phyloP scores from a whole-genome alignment of 352 stramenopile genomes.

The Pythium pyrilobum region DNA sequence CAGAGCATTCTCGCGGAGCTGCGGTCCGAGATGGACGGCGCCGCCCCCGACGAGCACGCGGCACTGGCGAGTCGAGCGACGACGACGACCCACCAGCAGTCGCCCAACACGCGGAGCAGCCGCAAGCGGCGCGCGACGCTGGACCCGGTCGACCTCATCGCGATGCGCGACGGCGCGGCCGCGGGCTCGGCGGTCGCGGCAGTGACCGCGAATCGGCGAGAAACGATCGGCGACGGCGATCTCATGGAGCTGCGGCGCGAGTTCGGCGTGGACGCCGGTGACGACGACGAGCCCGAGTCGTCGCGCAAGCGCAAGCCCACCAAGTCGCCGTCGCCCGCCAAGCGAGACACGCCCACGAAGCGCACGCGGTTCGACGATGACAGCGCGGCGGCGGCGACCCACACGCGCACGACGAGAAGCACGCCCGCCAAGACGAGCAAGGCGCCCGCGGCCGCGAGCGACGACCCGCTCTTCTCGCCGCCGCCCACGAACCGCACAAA shows the following conservation, averaged over 20 bases:
- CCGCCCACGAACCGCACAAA: conserved; percentile 13
- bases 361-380: conserved; percentile 1
- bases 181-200: background rate
- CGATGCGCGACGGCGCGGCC: conserved; percentile 14
- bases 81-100: conserved; percentile 7
- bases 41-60: background rate
- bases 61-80: background rate
- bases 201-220: conserved; percentile 27
- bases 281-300: background rate
- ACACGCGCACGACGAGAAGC: background rate
- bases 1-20: conserved; percentile 39
- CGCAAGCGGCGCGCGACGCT: conserved; percentile 40
- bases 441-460: background rate
- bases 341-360: background rate
- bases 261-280: conserved; percentile 2
- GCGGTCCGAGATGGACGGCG: conserved; percentile 6
- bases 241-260: conserved; percentile 8
- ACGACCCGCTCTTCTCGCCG: conserved; percentile 13
- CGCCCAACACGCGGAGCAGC: conserved; percentile 19
- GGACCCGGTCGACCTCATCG: conserved; percentile 40
- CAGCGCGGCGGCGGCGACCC: background rate
- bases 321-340: background rate
- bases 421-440: conserved; percentile 1
- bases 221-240: conserved; percentile 47
- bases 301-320: background rate